These are phyloP conservation scores for Phytophthora fragariaefolia DNA, from an alignment of 352 stramenopile genomes.

Conservation along the genomic window DNA sequence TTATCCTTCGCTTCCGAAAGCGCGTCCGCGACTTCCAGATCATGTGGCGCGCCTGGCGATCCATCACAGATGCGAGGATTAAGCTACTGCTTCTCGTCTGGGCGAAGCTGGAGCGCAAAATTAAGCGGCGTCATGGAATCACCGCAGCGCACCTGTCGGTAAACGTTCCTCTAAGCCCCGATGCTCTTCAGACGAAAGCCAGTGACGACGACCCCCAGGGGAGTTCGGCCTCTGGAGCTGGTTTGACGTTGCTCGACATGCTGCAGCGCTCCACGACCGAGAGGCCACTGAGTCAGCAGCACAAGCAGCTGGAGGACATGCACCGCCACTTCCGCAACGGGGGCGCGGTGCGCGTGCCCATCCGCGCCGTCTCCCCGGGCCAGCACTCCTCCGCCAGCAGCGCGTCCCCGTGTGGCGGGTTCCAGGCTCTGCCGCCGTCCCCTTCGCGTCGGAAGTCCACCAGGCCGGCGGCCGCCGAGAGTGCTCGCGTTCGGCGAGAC, in stretches of 20 bases:
- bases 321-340: constrained; percentile 73
- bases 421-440: constrained; percentile 4
- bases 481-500: constrained; percentile 26
- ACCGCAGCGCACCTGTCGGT: neutral
- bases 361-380: constrained; percentile 22
- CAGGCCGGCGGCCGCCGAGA: constrained; percentile 8
- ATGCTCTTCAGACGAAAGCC: constrained; percentile 7
- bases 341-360: constrained; percentile 50
- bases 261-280: constrained; percentile 26
- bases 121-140: constrained; percentile 52
- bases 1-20: constrained; percentile 82
- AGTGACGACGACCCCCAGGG: neutral
- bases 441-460: constrained; percentile 6
- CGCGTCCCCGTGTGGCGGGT: constrained; percentile 8
- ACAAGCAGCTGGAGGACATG: constrained; percentile 54
- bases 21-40: constrained; percentile 76
- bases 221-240: constrained; percentile 9
- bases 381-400: constrained; percentile 3
- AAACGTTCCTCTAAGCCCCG: constrained; percentile 7
- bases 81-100: constrained; percentile 76
- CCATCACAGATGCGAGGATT: constrained; percentile 76
- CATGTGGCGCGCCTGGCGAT: constrained; percentile 73
- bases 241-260: constrained; percentile 30
- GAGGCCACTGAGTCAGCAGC: constrained; percentile 25
- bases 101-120: constrained; percentile 67